Percentiles rank a stretch among this genome's conserved stretches.
These are phyloP conservation scores for Aspergillus heteromorphus DNA, from an alignment of 495 filamentous ascomycete genomes.

Conservation along the genomic window DNA sequence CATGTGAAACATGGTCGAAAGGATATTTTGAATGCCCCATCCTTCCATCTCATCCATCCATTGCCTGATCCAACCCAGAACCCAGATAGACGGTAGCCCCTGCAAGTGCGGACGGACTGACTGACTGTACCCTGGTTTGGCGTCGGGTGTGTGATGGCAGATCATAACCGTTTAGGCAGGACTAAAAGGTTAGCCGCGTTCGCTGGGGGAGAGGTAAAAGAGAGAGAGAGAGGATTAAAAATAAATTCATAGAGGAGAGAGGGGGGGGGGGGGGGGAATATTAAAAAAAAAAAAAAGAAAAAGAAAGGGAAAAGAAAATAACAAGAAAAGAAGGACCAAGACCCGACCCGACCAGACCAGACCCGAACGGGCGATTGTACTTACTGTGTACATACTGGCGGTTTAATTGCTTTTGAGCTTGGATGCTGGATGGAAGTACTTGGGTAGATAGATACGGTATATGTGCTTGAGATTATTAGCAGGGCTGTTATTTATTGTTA, in stretches of 20 bases:
- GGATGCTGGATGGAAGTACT: too few relatives aligned
- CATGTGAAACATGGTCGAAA: too few relatives aligned
- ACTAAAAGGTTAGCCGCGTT: slow-evolving; percentile 8
- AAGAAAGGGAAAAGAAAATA: neutral
- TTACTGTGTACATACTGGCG: neutral
- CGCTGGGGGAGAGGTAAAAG: neutral
- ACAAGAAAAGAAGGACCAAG: neutral
- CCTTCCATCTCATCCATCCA: too few relatives aligned
- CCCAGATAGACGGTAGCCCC: neutral
- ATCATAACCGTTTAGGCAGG: slow-evolving; percentile 15
- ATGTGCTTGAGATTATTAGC: too few relatives aligned
- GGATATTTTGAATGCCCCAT: too few relatives aligned
- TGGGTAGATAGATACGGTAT: too few relatives aligned
- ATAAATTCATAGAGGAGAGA: neutral
- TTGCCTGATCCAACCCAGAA: neutral
- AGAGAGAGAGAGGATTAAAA: neutral
- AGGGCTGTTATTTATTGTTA: too few relatives aligned
- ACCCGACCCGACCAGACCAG: neutral
- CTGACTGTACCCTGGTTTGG: neutral
- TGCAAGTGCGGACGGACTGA: too few relatives aligned
- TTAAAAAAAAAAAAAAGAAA: neutral
- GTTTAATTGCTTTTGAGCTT: neutral
- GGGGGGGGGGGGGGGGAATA: neutral
- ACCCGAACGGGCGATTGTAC: neutral
- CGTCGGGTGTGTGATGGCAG: slow-evolving; percentile 15